Base-by-base conservation (phyloP, 306 rosid genomes). In the Pachyrhizus erosus region DNA sequence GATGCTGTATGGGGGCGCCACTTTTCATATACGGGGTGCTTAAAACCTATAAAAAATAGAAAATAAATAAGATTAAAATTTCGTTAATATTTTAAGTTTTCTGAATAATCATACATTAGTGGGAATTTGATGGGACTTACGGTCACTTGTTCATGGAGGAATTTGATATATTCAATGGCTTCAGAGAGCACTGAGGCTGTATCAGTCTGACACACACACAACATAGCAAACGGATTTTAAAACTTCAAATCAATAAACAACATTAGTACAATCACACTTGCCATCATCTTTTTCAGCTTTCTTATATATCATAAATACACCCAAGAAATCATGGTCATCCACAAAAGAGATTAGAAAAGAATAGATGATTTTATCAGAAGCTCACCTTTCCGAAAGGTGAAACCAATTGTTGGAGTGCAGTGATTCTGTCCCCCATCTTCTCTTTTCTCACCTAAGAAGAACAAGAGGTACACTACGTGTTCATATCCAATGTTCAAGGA, bases 371-470 rank as follows among this genome's bases (percentile, higher is more conserved):
- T 80, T 78, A 70, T 79, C 15, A 17, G 79, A 83, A 84, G 84
- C 76, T 84, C 64, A 94, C 98, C 95, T 94, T 94, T 92, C 98
- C 98, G 84, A 94, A 94, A 94, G 98, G 98, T 21, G 98, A 90
- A 82, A 94, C 98, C 84, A 94, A 91, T 92, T 94, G 98, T 88
- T 94, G 98, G 82, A 94, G 98, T 39, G 97, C 98, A 90, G 95
- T 94, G 97, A 94, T 90, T 94, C 98, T 92, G 98, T 94, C 98
- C 88, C 98, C 98, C 98, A 94, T 94, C 92, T 94, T 94, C 91
- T 94, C 98, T 82, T 94, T 94, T 86, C 97, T 92, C 87, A 94
- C 98, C 98, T 93, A 84, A 68, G 62, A 75, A 43, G 69, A 86
- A 52, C 69, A 66, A 85, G 58, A 89, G 51, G 52, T 61, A 64